Base-by-base conservation (phyloP, 2,329 filamentous ascomycete genomes). In the Claviceps purpurea region DNA sequence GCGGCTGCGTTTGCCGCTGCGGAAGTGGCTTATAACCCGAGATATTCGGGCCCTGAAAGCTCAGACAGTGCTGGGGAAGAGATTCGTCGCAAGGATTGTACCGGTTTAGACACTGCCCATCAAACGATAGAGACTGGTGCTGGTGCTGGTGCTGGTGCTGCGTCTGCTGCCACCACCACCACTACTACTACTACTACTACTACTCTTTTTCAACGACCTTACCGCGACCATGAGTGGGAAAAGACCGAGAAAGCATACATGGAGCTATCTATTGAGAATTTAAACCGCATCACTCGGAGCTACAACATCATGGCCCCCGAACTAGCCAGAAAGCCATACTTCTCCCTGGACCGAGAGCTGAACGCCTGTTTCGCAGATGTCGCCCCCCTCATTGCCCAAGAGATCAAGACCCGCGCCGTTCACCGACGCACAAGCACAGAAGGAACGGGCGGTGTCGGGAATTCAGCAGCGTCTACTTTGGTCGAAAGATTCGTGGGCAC, bases 261-360 rank as follows among this genome's bases (percentile, higher is more conserved):
- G 64, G 79, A 77, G 41, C 76, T 93, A 5, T 80, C 87, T 5
- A 78, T 98, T 57, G 76, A 78, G 47, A 81, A 87, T 52, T 79
- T 97, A 52, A 97, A 97, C 67, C 68, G 70, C 34, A 74, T 94
- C 48, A 85, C 89, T 7, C 80, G 93, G 26, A 87, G 87, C 14
- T 98, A 98, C 72, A 97, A 97, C 61, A 78, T 97, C 3, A 91
- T 95, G 82, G 91, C 93, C 0, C 93, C 93, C 0, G 84, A 89
- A 51, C 75, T 95, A 1, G 90, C 91, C 2, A 94, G 93, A 69
- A 95, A 95, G 66, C 88, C 91, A 0, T 97, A 97, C 66, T 89
- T 89, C 62, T 83, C 76, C 2, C 78, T 97, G 7, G 80, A 89
- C 45, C 81, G 91, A 48, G 93, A 98, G 68, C 74, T 97, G 16